phyloP scores from a whole-genome alignment of 108 stramenopile species.

The Cyclostephanos tholiformis region DNA sequence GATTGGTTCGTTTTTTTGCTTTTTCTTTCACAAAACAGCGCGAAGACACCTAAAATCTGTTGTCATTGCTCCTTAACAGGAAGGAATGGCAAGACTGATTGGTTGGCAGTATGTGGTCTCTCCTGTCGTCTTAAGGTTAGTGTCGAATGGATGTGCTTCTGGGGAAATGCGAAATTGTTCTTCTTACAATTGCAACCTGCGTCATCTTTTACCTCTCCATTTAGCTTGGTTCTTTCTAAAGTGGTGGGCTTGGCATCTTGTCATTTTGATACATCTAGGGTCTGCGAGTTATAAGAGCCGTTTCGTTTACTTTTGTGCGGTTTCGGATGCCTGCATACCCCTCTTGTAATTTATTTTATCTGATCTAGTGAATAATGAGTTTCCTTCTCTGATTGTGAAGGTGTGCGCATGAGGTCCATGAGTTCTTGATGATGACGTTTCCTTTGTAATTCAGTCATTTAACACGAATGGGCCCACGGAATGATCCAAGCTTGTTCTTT shows the following conservation, averaged over 20 bases:
- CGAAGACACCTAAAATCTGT: background rate
- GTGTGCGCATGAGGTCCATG: no score
- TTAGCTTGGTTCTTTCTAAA: conserved; percentile 36
- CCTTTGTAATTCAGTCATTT: no score
- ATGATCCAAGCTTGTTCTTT: no score
- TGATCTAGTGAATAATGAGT: no score
- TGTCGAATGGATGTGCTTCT: background rate
- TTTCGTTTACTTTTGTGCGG: background rate
- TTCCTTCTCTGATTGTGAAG: no score
- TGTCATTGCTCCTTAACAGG: conserved; percentile 9
- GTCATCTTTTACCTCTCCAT: background rate
- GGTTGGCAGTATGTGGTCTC: conserved; percentile 79
- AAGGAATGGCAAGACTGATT: conserved; percentile 80
- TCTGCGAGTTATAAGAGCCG: background rate
- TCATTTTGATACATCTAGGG: conserved; percentile 33
- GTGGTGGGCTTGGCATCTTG: conserved; percentile 50
- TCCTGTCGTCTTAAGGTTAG: conserved; percentile 68
- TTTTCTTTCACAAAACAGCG: background rate
- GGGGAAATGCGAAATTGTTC: background rate
- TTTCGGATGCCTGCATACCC: no score
- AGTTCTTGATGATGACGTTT: no score
- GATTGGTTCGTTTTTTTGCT: background rate
- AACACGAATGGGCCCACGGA: no score
- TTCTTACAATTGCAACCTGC: background rate
- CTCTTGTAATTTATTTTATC: no score